These are phyloP conservation scores for Crucibulum laeve DNA, from an alignment of 768 basidiomycete species.

Conservation along the genomic window DNA sequence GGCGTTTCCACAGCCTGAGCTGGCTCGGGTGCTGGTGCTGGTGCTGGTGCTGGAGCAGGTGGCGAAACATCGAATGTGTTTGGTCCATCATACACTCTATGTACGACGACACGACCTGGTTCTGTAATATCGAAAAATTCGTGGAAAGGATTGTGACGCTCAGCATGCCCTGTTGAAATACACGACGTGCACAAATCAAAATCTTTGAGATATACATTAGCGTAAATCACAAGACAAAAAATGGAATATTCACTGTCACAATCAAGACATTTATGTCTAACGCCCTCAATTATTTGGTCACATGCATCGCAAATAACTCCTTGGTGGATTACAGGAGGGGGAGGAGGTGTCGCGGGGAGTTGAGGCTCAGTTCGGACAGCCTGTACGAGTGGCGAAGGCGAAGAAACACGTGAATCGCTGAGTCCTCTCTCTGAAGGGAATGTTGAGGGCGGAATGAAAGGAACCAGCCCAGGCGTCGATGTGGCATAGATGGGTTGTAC, in stretches of 20 bases:
- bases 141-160: slow-evolving; percentile 58
- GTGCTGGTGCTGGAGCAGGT: slow-evolving; percentile 27
- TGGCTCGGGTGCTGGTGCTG: slow-evolving; percentile 7
- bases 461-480: not conserved
- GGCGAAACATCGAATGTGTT: no score
- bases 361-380: not conserved
- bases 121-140: slow-evolving; percentile 67
- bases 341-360: no score
- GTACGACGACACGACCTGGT: slow-evolving; percentile 62
- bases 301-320: slow-evolving; percentile 70
- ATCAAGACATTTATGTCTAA: slow-evolving; percentile 78
- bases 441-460: slow-evolving; percentile 1
- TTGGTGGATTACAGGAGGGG: slow-evolving; percentile 39
- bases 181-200: slow-evolving; percentile 70
- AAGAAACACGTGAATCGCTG: slow-evolving; percentile 11
- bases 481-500: not conserved
- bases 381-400: slow-evolving; percentile 12
- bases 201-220: slow-evolving; percentile 34
- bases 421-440: not conserved
- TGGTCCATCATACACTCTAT: slow-evolving; percentile 44
- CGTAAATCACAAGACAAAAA: not conserved
- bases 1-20: slow-evolving; percentile 11
- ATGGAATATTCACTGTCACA: slow-evolving; percentile 49
- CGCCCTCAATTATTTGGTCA: slow-evolving; percentile 48
- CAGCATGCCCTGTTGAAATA: slow-evolving; percentile 41